Conservation (phyloP, 352 stramenopile species). For the Phytophthora macrochlamydospora region DNA sequence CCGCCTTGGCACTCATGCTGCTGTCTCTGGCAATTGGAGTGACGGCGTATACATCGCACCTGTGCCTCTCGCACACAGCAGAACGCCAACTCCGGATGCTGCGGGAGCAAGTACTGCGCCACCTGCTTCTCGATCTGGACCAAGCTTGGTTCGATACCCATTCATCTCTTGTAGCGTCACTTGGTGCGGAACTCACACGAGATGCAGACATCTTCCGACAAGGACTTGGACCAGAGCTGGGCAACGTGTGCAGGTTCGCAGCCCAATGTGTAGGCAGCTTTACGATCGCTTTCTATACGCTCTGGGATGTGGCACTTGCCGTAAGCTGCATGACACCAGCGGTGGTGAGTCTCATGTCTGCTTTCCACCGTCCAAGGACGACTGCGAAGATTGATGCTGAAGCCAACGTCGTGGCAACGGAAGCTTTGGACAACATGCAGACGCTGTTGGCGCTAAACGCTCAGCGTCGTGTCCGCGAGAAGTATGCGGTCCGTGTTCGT, state of each 20-base stretch:
- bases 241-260: slow-evolving; percentile 14
- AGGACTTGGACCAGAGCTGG: slow-evolving; percentile 23
- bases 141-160: slow-evolving; percentile 30
- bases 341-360: slow-evolving; percentile 5
- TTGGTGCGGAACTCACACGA: slow-evolving; percentile 15
- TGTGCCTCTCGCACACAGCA: slow-evolving; percentile 27
- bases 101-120: slow-evolving; percentile 26
- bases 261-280: slow-evolving; percentile 27
- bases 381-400: slow-evolving; percentile 6
- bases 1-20: slow-evolving; percentile 25
- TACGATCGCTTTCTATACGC: slow-evolving; percentile 15
- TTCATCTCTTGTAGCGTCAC: background rate
- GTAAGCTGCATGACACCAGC: slow-evolving; percentile 13
- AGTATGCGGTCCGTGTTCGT: slow-evolving; percentile 24
- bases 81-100: slow-evolving; percentile 22
- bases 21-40: slow-evolving; percentile 19
- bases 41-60: slow-evolving; percentile 26
- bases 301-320: slow-evolving; percentile 33
- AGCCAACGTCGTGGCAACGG: slow-evolving; percentile 19
- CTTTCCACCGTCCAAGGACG: background rate
- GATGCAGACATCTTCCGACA: slow-evolving; percentile 25
- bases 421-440: slow-evolving; percentile 33
- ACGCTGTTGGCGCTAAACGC: slow-evolving; percentile 38
- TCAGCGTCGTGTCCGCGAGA: slow-evolving; percentile 27
- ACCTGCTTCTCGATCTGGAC: slow-evolving; percentile 22